Percentiles rank a stretch among this genome's conserved stretches.
These are phyloP conservation scores for Phytophthora pistaciae DNA, from an alignment of 352 stramenopile genomes.

Conservation along the genomic window DNA sequence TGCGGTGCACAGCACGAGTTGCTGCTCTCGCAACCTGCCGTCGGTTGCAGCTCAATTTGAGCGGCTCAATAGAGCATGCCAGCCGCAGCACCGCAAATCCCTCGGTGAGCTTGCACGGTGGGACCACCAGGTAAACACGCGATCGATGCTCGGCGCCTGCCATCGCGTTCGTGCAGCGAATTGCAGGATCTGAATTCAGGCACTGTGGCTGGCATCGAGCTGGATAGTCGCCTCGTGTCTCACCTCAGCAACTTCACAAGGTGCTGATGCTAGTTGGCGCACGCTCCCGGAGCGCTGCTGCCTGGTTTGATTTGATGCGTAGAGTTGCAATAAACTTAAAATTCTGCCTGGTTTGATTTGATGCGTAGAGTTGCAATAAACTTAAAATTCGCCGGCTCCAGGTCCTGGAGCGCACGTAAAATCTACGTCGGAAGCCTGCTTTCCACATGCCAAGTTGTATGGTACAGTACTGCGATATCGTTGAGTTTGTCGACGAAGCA, in stretches of 20 bases:
- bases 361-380: no score
- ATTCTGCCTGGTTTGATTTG: no score
- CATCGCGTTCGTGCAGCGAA: constrained; percentile 15
- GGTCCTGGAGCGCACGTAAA: no score
- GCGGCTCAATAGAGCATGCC: not conserved
- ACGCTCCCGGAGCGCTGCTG: no score
- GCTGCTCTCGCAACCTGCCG: not conserved
- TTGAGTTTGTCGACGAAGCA: no score
- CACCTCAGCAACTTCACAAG: not conserved
- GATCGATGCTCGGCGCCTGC: not conserved
- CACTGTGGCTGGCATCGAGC: constrained; percentile 12
- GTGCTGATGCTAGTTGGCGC: no score
- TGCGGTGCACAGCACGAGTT: not conserved
- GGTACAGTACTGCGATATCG: no score
- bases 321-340: no score
- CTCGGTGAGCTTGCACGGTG: constrained; percentile 15
- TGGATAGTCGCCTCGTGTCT: constrained; percentile 27
- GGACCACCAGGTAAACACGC: constrained; percentile 16
- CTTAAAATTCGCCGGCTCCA: no score
- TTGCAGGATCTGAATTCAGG: not conserved
- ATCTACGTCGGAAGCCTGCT: no score
- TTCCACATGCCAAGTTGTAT: no score
- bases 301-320: no score
- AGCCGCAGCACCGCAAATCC: constrained; percentile 14
- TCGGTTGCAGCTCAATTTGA: not conserved